Evolutionary conservation across 2,329 filamentous ascomycete species (phyloP).

Genomic region (Bipolaris gigantea): DNA sequence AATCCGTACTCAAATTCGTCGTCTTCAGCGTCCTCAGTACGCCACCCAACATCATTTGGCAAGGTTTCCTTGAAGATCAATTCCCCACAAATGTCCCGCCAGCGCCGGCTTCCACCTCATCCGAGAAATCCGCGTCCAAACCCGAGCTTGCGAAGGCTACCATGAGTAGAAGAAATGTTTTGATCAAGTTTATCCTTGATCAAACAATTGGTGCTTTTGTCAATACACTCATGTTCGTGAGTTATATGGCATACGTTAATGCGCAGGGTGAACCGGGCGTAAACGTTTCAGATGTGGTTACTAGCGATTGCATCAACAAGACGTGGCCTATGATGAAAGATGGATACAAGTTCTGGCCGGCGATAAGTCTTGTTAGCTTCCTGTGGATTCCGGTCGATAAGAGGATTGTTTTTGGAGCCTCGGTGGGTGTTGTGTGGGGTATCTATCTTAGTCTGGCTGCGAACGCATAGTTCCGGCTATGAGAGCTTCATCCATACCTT

Average conservation of each 20-base stretch:
- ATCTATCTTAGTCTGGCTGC: slow-evolving; percentile 71
- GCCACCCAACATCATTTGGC: slow-evolving; percentile 86
- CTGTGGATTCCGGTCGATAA: slow-evolving; percentile 70
- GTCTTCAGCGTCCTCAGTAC: slow-evolving; percentile 72
- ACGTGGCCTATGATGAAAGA: slow-evolving; percentile 60
- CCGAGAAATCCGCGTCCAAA: slow-evolving; percentile 37
- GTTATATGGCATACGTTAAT: slow-evolving; percentile 58
- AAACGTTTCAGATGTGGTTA: slow-evolving; percentile 39
- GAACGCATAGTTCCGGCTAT: slow-evolving; percentile 18
- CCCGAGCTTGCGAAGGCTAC: slow-evolving; percentile 30
- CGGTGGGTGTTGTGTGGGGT: slow-evolving; percentile 74
- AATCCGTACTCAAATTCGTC: slow-evolving; percentile 74
- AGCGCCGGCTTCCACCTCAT: slow-evolving; percentile 14
- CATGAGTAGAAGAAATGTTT: slow-evolving; percentile 64
- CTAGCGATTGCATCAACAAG: slow-evolving; percentile 49
- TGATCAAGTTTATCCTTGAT: slow-evolving; percentile 68
- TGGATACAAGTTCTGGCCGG: slow-evolving; percentile 72
- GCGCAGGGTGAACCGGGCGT: slow-evolving; percentile 31
- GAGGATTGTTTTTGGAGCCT: slow-evolving; percentile 69
- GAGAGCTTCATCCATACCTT: not conserved
- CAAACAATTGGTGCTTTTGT: slow-evolving; percentile 66
- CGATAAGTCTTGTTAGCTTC: slow-evolving; percentile 71
- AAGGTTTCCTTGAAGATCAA: slow-evolving; percentile 71
- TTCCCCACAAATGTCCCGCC: slow-evolving; percentile 64
- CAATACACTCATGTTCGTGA: slow-evolving; percentile 68